These are phyloP conservation scores for Colletotrichum liaoningense DNA, from an alignment of 2,329 filamentous ascomycete species.

Conservation along the genomic window DNA sequence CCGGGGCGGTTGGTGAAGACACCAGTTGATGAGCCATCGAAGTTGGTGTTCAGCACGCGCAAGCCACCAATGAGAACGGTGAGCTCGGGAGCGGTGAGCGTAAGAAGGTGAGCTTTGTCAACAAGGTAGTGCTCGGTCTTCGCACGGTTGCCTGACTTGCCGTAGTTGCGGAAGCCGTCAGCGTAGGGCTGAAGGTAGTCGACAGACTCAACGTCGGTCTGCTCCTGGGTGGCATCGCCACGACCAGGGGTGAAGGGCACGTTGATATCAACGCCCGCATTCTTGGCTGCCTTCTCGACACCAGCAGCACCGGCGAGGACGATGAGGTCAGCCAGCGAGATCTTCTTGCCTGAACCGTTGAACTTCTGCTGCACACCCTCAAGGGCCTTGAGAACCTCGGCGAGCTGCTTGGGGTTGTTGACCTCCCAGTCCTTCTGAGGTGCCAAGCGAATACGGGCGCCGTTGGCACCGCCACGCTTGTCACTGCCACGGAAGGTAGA, in stretches of 20 bases:
- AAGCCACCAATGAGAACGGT: conserved; percentile 79
- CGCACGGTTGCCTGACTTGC: conserved; percentile 69
- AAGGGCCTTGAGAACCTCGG: conserved; percentile 69
- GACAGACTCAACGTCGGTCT: conserved; percentile 77
- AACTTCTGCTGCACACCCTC: conserved; percentile 76
- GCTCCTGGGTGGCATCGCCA: conserved; percentile 75
- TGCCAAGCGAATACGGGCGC: conserved; percentile 78
- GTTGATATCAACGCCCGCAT: conserved; percentile 57
- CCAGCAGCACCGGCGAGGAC: conserved; percentile 77
- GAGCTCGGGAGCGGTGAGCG: conserved; percentile 76
- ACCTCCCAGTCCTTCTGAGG: conserved; percentile 79
- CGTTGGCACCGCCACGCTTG: conserved; percentile 86
- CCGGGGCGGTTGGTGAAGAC: conserved; percentile 77
- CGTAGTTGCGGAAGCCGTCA: conserved; percentile 88
- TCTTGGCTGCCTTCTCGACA: conserved; percentile 76
- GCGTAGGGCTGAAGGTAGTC: conserved; percentile 73
- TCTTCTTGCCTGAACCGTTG: conserved; percentile 75
- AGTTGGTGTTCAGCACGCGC: conserved; percentile 77
- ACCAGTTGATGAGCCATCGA: conserved; percentile 74
- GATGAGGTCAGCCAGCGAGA: conserved; percentile 81
- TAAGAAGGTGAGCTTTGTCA: conserved; percentile 78
- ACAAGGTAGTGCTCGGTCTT: conserved; percentile 77
- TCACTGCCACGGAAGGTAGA: conserved; percentile 80
- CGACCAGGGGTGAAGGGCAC: conserved; percentile 82
- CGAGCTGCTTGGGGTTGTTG: conserved; percentile 77